Conservation (phyloP, 257 asterid genomes). For the Solanum stenotomum region DNA sequence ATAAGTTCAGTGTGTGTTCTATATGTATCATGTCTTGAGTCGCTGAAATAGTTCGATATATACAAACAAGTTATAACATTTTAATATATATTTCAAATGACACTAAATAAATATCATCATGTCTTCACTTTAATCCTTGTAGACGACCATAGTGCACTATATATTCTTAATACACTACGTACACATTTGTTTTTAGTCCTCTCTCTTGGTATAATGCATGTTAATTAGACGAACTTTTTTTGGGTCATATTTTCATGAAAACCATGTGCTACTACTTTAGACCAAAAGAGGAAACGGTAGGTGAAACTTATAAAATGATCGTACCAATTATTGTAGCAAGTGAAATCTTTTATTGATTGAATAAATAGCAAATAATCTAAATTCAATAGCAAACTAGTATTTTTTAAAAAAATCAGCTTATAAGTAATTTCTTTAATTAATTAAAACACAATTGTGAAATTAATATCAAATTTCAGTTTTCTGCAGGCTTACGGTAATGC, state of each 20-base stretch:
- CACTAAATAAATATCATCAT: background rate
- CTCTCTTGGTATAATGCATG: background rate
- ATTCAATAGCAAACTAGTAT: background rate
- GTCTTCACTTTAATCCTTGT: background rate
- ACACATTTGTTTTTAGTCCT: background rate
- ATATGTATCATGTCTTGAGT: background rate
- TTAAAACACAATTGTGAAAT: background rate
- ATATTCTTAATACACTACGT: background rate
- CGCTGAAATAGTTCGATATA: background rate
- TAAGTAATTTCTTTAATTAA: background rate
- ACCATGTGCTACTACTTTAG: background rate
- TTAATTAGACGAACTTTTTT: background rate
- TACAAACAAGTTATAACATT: background rate
- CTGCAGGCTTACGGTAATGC: background rate
- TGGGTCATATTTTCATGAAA: background rate
- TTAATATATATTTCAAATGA: background rate
- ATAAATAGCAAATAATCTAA: background rate
- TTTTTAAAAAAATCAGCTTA: background rate
- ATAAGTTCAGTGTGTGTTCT: rapidly evolving
- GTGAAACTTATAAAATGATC: background rate
- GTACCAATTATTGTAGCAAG: background rate
- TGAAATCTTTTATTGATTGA: background rate
- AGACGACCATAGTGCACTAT: too few relatives aligned
- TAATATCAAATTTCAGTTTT: background rate
- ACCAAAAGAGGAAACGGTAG: background rate